Conservation (phyloP, 1,139 yeast genomes). For the Sugiyamaella pinicola region DNA sequence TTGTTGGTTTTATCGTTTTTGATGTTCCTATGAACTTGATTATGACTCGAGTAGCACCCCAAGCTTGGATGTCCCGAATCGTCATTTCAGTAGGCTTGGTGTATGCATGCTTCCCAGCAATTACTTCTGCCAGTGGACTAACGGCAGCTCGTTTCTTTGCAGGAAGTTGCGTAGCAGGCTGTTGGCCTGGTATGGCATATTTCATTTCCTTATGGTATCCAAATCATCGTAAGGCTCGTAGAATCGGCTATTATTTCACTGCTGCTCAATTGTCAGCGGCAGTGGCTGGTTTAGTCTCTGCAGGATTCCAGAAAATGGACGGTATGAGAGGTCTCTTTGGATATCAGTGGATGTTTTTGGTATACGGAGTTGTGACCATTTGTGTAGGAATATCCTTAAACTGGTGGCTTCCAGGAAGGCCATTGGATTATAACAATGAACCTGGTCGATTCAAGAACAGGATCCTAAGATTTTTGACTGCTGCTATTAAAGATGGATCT, state of each 20-base stretch:
- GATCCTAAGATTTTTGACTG: constrained; percentile 15
- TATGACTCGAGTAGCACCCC: constrained; percentile 85
- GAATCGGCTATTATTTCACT: constrained; percentile 87
- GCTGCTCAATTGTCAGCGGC: constrained; percentile 90
- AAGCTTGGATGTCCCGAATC: constrained; percentile 81
- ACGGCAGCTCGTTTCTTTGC: constrained; percentile 73
- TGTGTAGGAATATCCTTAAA: constrained; percentile 63
- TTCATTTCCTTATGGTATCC: constrained; percentile 88
- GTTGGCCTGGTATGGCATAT: constrained; percentile 93
- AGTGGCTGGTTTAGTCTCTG: constrained; percentile 81
- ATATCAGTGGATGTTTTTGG: constrained; percentile 85
- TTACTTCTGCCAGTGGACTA: constrained; percentile 57
- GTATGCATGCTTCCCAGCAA: constrained; percentile 69
- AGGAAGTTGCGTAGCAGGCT: constrained; percentile 85
- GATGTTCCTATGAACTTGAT: constrained; percentile 86
- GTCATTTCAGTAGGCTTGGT: constrained; percentile 76
- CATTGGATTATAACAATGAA: constrained; percentile 31
- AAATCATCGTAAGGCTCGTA: constrained; percentile 68
- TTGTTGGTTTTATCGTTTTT: constrained; percentile 79
- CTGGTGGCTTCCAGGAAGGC: constrained; percentile 89
- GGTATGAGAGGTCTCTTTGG: constrained; percentile 70
- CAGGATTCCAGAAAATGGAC: constrained; percentile 86
- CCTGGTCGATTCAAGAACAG: constrained; percentile 34
- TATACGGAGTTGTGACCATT: constrained; percentile 75
- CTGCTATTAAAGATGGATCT: constrained; percentile 17